Percentiles rank a stretch among this genome's conserved stretches.
These are phyloP conservation scores for Staphylotrichum tortipilum DNA, from an alignment of 495 filamentous ascomycete genomes.

Conservation along the genomic window DNA sequence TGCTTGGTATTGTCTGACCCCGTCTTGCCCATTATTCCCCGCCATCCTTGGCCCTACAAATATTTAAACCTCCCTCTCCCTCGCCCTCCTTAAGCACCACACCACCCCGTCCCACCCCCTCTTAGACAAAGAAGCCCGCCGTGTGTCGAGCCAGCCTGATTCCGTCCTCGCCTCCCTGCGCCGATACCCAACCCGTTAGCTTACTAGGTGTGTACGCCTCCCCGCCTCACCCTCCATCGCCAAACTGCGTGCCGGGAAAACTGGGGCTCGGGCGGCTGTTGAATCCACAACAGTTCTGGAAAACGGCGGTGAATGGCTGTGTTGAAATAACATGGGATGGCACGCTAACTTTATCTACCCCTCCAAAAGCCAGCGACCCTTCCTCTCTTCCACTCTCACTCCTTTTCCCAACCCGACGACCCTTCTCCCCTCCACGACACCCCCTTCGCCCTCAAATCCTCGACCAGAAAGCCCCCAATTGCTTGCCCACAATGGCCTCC, in stretches of 20 bases:
- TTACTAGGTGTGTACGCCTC: neutral
- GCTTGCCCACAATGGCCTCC: slow-evolving; percentile 58
- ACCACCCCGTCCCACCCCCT: neutral
- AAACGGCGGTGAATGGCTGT: slow-evolving; percentile 20
- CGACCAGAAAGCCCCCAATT: slow-evolving; percentile 18
- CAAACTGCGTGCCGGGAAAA: neutral
- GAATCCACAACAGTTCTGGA: slow-evolving; percentile 2
- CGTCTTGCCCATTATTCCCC: slow-evolving; percentile 10
- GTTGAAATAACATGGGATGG: slow-evolving; percentile 12
- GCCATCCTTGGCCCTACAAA: neutral
- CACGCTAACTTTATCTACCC: slow-evolving; percentile 17
- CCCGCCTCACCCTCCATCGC: neutral
- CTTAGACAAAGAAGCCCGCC: neutral
- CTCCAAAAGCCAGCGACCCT: slow-evolving; percentile 17
- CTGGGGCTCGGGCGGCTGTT: slow-evolving; percentile 3
- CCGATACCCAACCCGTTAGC: neutral
- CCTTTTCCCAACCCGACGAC: slow-evolving; percentile 3
- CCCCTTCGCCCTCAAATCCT: slow-evolving; percentile 13
- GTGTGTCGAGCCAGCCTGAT: no score
- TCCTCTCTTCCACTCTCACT: no score
- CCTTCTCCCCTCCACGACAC: slow-evolving; percentile 10
- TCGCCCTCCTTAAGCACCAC: no score
- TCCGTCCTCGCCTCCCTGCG: no score
- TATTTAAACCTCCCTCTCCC: slow-evolving; percentile 13
- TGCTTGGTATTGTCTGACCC: slow-evolving; percentile 12